These are phyloP conservation scores for Erigeron philadelphicus DNA, from an alignment of 140 eudicot genomes.

Conservation along the genomic window DNA sequence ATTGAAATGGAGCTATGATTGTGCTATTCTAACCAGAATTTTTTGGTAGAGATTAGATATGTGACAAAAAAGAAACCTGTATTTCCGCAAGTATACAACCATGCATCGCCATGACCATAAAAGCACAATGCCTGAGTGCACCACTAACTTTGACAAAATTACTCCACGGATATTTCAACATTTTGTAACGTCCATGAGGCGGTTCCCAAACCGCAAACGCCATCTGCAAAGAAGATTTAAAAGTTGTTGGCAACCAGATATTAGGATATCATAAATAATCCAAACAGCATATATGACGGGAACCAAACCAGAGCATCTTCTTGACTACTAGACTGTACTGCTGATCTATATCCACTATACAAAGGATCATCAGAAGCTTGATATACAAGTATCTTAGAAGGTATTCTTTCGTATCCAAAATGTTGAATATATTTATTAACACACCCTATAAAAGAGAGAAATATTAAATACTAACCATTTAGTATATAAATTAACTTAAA, in stretches of 20 bases:
- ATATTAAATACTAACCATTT: neutral
- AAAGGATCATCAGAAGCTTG: constrained; percentile 91
- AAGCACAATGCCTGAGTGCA: constrained; percentile 89
- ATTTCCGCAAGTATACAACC: constrained; percentile 93
- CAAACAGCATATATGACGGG: neutral
- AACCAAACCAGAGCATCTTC: constrained; percentile 76
- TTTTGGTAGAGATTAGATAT: neutral
- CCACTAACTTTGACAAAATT: constrained; percentile 85
- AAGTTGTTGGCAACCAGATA: neutral
- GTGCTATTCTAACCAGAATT: neutral
- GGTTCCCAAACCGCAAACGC: constrained; percentile 95
- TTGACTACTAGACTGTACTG: constrained; percentile 84
- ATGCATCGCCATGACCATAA: constrained; percentile 98
- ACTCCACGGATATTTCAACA: constrained; percentile 85
- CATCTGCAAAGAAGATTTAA: constrained; percentile 41
- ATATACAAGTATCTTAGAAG: constrained; percentile 76
- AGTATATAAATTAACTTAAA: neutral
- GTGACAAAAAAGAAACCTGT: constrained; percentile 52
- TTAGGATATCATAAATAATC: neutral
- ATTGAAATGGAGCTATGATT: neutral
- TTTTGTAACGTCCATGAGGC: constrained; percentile 92
- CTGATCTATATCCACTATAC: constrained; percentile 89
- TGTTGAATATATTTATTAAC: constrained; percentile 65
- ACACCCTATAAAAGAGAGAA: constrained; percentile 42
- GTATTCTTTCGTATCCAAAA: constrained; percentile 64